phyloP scores from a whole-genome alignment of 495 filamentous ascomycete genomes.

The Lasiosphaeria miniovina region DNA sequence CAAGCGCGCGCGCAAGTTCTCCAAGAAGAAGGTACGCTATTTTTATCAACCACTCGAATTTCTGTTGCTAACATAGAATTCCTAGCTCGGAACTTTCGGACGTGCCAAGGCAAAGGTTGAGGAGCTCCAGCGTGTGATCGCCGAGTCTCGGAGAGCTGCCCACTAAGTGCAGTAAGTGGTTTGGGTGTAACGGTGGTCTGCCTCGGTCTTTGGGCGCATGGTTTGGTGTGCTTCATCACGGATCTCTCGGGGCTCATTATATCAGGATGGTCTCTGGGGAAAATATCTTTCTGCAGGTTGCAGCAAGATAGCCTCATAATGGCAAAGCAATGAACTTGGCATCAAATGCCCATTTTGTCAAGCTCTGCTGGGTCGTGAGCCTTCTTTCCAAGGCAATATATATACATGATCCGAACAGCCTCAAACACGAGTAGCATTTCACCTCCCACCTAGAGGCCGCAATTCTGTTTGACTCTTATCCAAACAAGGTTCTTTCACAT shows the following conservation, averaged over 20 bases:
- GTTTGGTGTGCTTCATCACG: constrained; percentile 20
- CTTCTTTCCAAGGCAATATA: neutral
- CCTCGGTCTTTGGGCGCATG: constrained; percentile 22
- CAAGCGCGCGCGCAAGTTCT: constrained; percentile 97
- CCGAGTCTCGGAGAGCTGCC: constrained; percentile 78
- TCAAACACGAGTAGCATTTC: neutral
- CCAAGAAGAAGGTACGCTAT: constrained; percentile 83
- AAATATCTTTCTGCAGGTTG: constrained; percentile 10
- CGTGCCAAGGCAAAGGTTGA: constrained; percentile 99
- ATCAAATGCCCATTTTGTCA: neutral
- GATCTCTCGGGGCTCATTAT: constrained; percentile 14
- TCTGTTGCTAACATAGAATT: constrained; percentile 7
- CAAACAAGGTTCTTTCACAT: neutral
- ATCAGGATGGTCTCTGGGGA: constrained; percentile 14
- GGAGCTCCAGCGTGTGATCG: constrained; percentile 94
- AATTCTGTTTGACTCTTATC: neutral
- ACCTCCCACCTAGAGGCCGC: neutral
- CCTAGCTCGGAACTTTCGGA: constrained; percentile 83
- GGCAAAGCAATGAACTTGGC: constrained; percentile 14
- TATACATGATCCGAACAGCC: neutral
- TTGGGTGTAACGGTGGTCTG: constrained; percentile 18
- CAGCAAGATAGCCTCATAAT: constrained; percentile 14
- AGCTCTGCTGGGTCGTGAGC: neutral
- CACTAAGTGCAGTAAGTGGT: constrained; percentile 60
- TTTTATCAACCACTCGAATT: constrained; percentile 25